Base-by-base conservation (phyloP, 257 asterid genomes). In the Pogostemon cablin region DNA sequence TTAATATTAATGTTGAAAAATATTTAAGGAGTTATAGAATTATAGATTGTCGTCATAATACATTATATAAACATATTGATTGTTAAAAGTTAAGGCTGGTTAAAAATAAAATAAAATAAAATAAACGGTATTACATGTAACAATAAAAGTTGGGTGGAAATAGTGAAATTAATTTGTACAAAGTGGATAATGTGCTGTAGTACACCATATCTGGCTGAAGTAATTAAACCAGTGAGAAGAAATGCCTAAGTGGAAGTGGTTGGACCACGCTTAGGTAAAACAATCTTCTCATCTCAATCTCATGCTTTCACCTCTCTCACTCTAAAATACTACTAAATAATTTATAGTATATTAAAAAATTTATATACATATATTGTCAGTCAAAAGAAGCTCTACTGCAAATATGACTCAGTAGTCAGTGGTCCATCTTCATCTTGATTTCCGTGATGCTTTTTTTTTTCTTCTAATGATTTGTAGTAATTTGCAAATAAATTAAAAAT, bases 361-460 rank as follows among this genome's bases (percentile, higher is more conserved):
- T 5, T 1, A n/a, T 35, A 41, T 44, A n/a, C 1, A 7, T 2
- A 20, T 4, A 5, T 34, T 65, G 78, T 65, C 62, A 66, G 77
- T 73, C 7, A 42, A 55, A 46, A 64, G 6, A 40, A 20, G 4
- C 40, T 42, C 65, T 32, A 50, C 63, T 40, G 20, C 11, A 5
- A 32, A 25, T 25, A 25, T 25, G 32, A 25, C 32, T 25, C 15
- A 63, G 7, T 7, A 25, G 0, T 43, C 38, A 40, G 68, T 56
- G 74, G 78, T 74, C 63, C 73, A 74, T 17, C 37, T 65, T 47
- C 54, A 71, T 50, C 15, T 62, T 52, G 71, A 63, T 35, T 73
- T 65, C 58, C 48, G 59, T 55, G 42, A 54, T 50, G 10, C 65
- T 37, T 50, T 54, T 4, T 20, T 20, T 58, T 44, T 57, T 17